Base-by-base conservation (phyloP, 495 filamentous ascomycete species). In the Pyrenula massariospora region DNA sequence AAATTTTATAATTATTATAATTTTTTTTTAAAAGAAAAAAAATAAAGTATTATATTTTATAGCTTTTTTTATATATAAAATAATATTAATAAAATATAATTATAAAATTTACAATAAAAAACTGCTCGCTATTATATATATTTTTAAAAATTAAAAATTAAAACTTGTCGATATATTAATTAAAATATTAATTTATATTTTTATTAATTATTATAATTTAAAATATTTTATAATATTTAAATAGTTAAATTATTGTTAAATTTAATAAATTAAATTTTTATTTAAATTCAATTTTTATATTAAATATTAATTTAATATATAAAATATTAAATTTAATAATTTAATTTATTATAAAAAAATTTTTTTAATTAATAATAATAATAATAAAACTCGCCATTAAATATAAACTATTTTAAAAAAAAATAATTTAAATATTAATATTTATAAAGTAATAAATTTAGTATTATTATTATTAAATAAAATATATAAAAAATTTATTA, bases 271-370 rank as follows among this genome's bases (percentile, higher is more conserved):
- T 1, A 52, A 65, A 48, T 63, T 60, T 50, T 54, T 74, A 5
- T 58, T 48, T 0, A 1, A 56, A 24, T 71, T 68, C 52, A 61
- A 73, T 25, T 71, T 71, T 36, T 50, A 49, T 2, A 66, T 69
- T 52, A 24, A 56, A 20, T 65, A 70, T 54, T 21, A 54, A 19
- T 54, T 54, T 10, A 55, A 59, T n/a, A 56, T 25, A 31, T 21
- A 54, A 24, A 63, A 48, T 54, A 58, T 8, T 15, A 54, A 54
- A 24, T 25, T 48, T 1, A 49, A 67, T 52, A 54, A 23, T 12
- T 24, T 63, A 15, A 62, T 49, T 47, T 0, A 50, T 23, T 23
- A 52, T 2, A 10, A 22, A 12, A 20, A 60, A 15, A 25, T n/a
- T n/a, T n/a, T 53, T 54, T 21, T n/a, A 25, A 5, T 15, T 11